Percentiles rank a stretch among this genome's conserved stretches.
Evolutionary conservation across 2,329 filamentous ascomycete genomes (phyloP).

Genomic region (Aureobasidium melanogenum): DNA sequence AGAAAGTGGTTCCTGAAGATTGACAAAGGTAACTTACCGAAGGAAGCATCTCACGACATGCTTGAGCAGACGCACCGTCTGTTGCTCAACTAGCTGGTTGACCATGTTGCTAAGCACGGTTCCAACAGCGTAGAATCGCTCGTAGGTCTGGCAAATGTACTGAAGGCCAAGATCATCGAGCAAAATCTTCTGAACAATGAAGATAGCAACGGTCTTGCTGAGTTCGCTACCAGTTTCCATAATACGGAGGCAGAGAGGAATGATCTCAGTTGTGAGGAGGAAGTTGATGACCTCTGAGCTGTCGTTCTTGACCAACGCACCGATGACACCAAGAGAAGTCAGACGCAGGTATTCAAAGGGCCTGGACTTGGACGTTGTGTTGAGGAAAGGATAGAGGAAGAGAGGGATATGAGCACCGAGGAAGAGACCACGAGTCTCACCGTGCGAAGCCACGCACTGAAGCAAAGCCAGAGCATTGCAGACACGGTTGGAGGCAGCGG

Average conservation of each 20-base stretch:
- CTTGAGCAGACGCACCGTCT: conserved; percentile 91
- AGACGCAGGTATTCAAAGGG: conserved; percentile 96
- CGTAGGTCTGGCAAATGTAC: conserved; percentile 98
- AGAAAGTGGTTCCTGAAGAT: neutral
- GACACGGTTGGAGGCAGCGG: conserved; percentile 92
- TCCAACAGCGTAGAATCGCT: conserved; percentile 95
- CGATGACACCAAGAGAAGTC: conserved; percentile 92
- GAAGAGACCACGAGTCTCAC: conserved; percentile 89
- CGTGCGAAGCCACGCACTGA: conserved; percentile 95
- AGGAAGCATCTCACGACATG: conserved; percentile 97
- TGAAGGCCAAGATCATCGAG: conserved; percentile 93
- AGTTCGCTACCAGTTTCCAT: conserved; percentile 99
- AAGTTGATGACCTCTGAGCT: conserved; percentile 99
- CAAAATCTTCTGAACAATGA: conserved; percentile 98
- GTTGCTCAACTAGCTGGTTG: conserved; percentile 90
- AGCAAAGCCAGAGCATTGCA: conserved; percentile 94
- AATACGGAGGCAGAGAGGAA: conserved; percentile 90
- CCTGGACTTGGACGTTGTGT: conserved; percentile 95
- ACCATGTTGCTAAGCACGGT: conserved; percentile 99
- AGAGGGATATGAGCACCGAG: conserved; percentile 90
- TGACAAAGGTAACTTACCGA: conserved; percentile 50
- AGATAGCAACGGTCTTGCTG: conserved; percentile 98
- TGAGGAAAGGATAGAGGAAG: conserved; percentile 95
- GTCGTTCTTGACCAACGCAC: conserved; percentile 96
- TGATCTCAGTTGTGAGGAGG: conserved; percentile 94